phyloP scores from a whole-genome alignment of 176 grass and related monocot species.

The Triticum monococcum region DNA sequence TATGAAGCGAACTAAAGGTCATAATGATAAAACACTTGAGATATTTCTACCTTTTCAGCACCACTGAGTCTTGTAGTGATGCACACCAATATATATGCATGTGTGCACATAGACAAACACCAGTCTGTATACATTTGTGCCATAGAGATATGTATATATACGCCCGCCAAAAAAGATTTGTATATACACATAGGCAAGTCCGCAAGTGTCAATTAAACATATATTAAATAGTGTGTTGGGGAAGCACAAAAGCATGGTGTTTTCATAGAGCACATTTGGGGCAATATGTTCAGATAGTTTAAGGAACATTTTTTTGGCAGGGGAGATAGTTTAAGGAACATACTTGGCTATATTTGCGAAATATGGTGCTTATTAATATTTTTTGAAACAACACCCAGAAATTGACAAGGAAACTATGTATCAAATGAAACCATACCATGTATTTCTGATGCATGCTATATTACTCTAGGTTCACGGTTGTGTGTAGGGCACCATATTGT shows the following conservation, averaged over 20 bases:
- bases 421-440: background rate
- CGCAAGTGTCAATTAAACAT: background rate
- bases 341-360: background rate
- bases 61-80: background rate
- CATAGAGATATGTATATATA: background rate
- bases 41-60: background rate
- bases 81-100: background rate
- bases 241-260: background rate
- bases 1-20: conserved; percentile 74
- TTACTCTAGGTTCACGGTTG: background rate
- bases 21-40: conserved; percentile 32
- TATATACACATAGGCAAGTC: background rate
- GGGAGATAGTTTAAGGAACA: background rate
- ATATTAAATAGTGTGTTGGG: background rate
- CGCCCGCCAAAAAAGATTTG: background rate
- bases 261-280: background rate
- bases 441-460: background rate
- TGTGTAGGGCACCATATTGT: background rate
- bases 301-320: no score
- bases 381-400: background rate
- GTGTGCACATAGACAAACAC: background rate
- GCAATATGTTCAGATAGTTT: background rate
- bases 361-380: background rate
- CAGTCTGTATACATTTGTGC: background rate
- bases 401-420: background rate